phyloP scores from a whole-genome alignment of 208 protist genomes.

The Crithidia expoeki region DNA sequence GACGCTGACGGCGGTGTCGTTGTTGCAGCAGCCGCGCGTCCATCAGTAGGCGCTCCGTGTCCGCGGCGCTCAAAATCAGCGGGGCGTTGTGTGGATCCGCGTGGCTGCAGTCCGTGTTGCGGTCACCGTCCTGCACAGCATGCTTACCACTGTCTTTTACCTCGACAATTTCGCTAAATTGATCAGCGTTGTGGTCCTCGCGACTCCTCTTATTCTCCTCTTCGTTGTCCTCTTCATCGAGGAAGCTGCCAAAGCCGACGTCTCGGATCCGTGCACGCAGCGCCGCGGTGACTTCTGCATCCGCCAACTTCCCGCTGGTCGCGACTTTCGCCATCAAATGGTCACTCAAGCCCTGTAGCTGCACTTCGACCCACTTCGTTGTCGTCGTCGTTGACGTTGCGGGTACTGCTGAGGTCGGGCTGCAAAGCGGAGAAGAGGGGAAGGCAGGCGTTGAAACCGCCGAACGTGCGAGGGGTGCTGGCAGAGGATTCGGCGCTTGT shows the following conservation, averaged over 20 bases:
- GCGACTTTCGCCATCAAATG: slow-evolving; percentile 4
- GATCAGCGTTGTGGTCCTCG: neutral
- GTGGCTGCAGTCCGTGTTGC: neutral
- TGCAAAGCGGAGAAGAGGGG: too few relatives aligned
- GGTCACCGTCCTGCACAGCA: neutral
- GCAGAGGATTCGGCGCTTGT: neutral
- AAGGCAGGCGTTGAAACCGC: neutral
- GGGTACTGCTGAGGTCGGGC: neutral
- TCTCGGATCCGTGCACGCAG: slow-evolving; percentile 4
- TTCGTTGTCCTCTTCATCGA: neutral
- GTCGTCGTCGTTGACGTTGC: neutral
- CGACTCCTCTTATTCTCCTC: neutral
- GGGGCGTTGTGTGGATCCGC: slow-evolving; percentile 6
- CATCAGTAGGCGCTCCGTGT: slow-evolving; percentile 39
- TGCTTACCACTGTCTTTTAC: neutral
- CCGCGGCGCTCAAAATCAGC: slow-evolving; percentile 34
- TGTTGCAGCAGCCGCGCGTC: slow-evolving; percentile 31
- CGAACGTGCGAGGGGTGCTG: neutral
- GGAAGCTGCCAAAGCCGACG: neutral
- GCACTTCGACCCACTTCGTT: slow-evolving; percentile 15
- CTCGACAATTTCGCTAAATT: neutral
- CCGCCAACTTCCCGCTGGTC: neutral
- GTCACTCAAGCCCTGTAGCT: slow-evolving; percentile 9
- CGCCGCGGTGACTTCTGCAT: slow-evolving; percentile 6
- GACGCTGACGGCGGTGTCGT: slow-evolving; percentile 18